Conservation (phyloP, 345 rosid genomes). For the Eucalyptus pauciflora region DNA sequence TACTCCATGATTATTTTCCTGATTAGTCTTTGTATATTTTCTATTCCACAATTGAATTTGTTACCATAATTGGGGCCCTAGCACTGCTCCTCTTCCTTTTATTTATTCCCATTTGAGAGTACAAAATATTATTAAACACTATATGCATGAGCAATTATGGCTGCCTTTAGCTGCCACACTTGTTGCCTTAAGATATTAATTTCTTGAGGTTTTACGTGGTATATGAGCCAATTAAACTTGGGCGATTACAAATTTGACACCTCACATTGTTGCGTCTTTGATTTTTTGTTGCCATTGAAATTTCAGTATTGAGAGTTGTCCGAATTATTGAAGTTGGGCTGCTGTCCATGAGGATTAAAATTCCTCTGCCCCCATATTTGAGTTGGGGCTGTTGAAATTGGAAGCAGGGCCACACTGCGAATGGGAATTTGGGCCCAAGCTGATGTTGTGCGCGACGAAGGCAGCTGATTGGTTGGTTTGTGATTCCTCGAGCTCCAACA, state of each 20-base stretch:
- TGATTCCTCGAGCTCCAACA: not conserved
- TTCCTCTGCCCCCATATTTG: not conserved
- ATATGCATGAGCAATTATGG: not conserved
- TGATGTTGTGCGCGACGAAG: not conserved
- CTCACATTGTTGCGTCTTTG: not conserved
- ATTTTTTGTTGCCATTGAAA: too few species aligned
- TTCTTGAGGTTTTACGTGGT: not conserved
- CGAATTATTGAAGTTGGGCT: too few species aligned
- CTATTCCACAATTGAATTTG: too few species aligned
- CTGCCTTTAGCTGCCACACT: not conserved
- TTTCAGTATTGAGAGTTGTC: too few species aligned
- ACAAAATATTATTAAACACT: too few species aligned
- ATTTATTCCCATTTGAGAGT: not conserved
- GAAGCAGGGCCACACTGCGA: not conserved
- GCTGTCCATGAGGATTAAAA: not conserved
- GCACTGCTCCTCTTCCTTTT: too few species aligned
- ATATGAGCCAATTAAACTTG: not conserved
- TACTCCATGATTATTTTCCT: too few species aligned
- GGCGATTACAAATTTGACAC: not conserved
- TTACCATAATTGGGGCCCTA: too few species aligned
- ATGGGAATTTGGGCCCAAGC: not conserved
- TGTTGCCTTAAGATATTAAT: not conserved
- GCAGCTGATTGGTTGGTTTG: not conserved
- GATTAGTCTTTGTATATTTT: too few species aligned
- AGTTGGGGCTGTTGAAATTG: not conserved